Evolutionary conservation across 1,139 yeast genomes (phyloP).

Genomic region (Blastobotrys elegans): DNA sequence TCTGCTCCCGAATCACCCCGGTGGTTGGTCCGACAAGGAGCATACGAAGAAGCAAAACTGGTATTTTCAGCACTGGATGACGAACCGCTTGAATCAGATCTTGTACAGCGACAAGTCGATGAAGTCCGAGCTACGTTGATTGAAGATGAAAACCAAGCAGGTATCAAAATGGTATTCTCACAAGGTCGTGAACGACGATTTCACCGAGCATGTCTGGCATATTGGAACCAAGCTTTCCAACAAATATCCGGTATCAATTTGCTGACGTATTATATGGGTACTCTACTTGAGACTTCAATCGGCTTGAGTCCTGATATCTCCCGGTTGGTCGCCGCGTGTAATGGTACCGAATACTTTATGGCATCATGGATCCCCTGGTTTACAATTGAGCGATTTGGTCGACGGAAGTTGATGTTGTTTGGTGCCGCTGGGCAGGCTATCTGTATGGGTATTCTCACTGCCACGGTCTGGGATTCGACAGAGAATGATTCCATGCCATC

Average conservation of each 20-base stretch:
- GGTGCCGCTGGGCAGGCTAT: slow-evolving; percentile 33
- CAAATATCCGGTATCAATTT: slow-evolving; percentile 71
- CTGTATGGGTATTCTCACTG: slow-evolving; percentile 26
- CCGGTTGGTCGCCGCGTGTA: slow-evolving; percentile 42
- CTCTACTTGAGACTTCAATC: slow-evolving; percentile 39
- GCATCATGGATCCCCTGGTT: slow-evolving; percentile 43
- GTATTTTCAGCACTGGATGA: slow-evolving; percentile 14
- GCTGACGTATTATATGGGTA: slow-evolving; percentile 54
- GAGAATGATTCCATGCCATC: slow-evolving; percentile 14
- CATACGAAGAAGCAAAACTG: slow-evolving; percentile 25
- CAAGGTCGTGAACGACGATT: slow-evolving; percentile 35
- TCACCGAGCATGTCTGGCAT: slow-evolving; percentile 45
- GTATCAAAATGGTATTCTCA: slow-evolving; percentile 13
- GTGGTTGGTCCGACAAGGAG: slow-evolving; percentile 46
- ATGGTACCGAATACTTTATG: slow-evolving; percentile 45
- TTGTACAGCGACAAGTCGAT: slow-evolving; percentile 27
- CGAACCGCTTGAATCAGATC: slow-evolving; percentile 20
- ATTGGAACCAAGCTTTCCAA: slow-evolving; percentile 51
- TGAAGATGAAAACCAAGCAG: slow-evolving; percentile 19
- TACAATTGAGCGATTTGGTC: slow-evolving; percentile 53
- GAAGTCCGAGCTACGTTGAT: slow-evolving; percentile 25
- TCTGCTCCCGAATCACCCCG: slow-evolving; percentile 46
- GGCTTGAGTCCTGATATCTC: slow-evolving; percentile 40
- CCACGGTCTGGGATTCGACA: slow-evolving; percentile 23
- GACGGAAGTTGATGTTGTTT: slow-evolving; percentile 49